Conservation (phyloP, 2,329 filamentous ascomycete species). For the Paraphaeosphaeria minitans region DNA sequence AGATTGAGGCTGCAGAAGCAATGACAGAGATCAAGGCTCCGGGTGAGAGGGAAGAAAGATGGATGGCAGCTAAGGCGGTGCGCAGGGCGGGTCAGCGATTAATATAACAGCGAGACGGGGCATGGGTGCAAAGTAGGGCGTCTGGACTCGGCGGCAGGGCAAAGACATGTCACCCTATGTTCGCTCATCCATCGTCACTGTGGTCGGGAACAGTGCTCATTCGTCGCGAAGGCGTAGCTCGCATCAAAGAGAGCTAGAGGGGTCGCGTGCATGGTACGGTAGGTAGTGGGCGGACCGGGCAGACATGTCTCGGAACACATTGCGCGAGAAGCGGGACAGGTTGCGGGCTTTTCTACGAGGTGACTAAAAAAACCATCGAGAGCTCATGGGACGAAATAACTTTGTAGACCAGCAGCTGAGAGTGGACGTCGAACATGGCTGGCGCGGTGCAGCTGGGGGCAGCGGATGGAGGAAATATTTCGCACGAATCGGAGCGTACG, state of each 20-base stretch:
- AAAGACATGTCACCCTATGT: constrained; percentile 38
- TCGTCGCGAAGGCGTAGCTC: constrained; percentile 26
- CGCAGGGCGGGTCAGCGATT: constrained; percentile 42
- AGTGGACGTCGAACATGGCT: constrained; percentile 33
- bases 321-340: constrained; percentile 42
- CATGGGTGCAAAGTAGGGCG: constrained; percentile 38
- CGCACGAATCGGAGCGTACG: constrained; percentile 36
- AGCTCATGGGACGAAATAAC: constrained; percentile 27
- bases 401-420: constrained; percentile 27
- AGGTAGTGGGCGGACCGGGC: constrained; percentile 27
- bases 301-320: constrained; percentile 32
- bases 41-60: constrained; percentile 23
- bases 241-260: constrained; percentile 29
- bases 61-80: constrained; percentile 21
- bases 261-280: constrained; percentile 30
- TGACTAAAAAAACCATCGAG: constrained; percentile 46
- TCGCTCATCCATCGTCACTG: constrained; percentile 27
- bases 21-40: constrained; percentile 13
- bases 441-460: constrained; percentile 22
- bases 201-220: constrained; percentile 34
- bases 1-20: constrained; percentile 7
- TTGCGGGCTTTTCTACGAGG: constrained; percentile 40
- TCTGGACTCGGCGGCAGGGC: constrained; percentile 38
- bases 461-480: constrained; percentile 21
- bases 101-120: constrained; percentile 45